phyloP scores from a whole-genome alignment of 2,329 filamentous ascomycete species.

The Ophiostoma piceae region DNA sequence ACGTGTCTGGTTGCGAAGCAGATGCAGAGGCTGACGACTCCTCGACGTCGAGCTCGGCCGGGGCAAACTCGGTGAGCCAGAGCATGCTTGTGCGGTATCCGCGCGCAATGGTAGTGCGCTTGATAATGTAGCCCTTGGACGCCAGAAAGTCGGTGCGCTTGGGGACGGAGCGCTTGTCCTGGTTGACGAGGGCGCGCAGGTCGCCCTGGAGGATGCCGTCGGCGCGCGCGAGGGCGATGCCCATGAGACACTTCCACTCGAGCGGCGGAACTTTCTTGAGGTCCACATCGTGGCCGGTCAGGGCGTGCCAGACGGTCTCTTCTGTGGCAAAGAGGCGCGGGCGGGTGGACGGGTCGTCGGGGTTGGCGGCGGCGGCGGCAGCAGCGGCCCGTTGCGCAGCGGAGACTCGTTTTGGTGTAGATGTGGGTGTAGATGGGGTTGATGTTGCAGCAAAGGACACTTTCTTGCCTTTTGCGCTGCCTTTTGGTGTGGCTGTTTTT shows the following conservation, averaged over 20 bases:
- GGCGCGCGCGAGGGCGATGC: slow-evolving; percentile 50
- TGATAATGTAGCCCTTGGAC: slow-evolving; percentile 57
- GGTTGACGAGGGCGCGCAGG: slow-evolving; percentile 51
- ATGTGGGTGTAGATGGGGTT: background rate
- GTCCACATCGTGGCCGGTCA: slow-evolving; percentile 56
- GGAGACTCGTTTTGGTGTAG: background rate
- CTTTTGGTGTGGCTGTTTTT: background rate
- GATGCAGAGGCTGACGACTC: background rate
- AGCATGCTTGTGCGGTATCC: slow-evolving; percentile 59
- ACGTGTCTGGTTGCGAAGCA: background rate
- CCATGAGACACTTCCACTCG: slow-evolving; percentile 55
- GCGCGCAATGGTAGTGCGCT: slow-evolving; percentile 53
- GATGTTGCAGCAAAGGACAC: slow-evolving; percentile 2
- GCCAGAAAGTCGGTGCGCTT: slow-evolving; percentile 56
- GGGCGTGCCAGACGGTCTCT: slow-evolving; percentile 53
- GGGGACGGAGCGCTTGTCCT: slow-evolving; percentile 60
- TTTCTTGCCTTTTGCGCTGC: background rate
- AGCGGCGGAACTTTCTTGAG: slow-evolving; percentile 53
- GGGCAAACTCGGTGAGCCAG: slow-evolving; percentile 54
- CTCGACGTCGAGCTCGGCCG: slow-evolving; percentile 38
- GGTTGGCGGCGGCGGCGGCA: slow-evolving; percentile 8
- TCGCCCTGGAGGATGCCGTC: slow-evolving; percentile 58
- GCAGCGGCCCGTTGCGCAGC: background rate
- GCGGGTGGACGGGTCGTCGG: slow-evolving; percentile 25
- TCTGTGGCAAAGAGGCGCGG: slow-evolving; percentile 47